Evolutionary conservation across 306 rosid species (phyloP).

Genomic region (Astragalus glycyphyllos): DNA sequence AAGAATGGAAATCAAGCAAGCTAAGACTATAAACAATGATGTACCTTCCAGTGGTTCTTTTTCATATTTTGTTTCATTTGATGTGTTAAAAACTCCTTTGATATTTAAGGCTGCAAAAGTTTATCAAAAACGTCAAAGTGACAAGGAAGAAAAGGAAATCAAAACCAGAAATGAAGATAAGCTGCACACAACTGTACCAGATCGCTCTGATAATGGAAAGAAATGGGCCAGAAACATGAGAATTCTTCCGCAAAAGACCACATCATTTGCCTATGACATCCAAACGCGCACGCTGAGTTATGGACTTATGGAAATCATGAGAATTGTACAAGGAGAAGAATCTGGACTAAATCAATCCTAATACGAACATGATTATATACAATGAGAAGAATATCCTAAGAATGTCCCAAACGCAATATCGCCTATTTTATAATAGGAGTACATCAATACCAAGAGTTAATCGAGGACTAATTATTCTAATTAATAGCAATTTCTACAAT

Average conservation of each 20-base stretch:
- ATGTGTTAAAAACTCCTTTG: constrained; percentile 97
- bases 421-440: not conserved
- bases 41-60: constrained; percentile 88
- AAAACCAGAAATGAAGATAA: constrained; percentile 34
- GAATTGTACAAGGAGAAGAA: not conserved
- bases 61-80: constrained; percentile 94
- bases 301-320: constrained; percentile 5
- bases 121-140: constrained; percentile 41
- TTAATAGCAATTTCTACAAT: too few species aligned
- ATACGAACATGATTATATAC: too few species aligned
- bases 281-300: constrained; percentile 33
- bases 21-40: constrained; percentile 37
- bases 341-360: too few species aligned
- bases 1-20: constrained; percentile 24
- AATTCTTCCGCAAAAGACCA: constrained; percentile 96
- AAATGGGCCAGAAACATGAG: constrained; percentile 97
- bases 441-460: not conserved
- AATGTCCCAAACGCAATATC: too few species aligned
- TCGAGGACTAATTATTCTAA: not conserved
- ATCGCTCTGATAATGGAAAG: constrained; percentile 94
- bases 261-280: constrained; percentile 79
- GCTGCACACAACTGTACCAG: constrained; percentile 60
- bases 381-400: constrained; percentile 2
- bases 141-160: constrained; percentile 36
- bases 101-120: constrained; percentile 82